Evolutionary conservation across 768 basidiomycete genomes (phyloP).

Genomic region (Phanerodontia chrysosporium): DNA sequence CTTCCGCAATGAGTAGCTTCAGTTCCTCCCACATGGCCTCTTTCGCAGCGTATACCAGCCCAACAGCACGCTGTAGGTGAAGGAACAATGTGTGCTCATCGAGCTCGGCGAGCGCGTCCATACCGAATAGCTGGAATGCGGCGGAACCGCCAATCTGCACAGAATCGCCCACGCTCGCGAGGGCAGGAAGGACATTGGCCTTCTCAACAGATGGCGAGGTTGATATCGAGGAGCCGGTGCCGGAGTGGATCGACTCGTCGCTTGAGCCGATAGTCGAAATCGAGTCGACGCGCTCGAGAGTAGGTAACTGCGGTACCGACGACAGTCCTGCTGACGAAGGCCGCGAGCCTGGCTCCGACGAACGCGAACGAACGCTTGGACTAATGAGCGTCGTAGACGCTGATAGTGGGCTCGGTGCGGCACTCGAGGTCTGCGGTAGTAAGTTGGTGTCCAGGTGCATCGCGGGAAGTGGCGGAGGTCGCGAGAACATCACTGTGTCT

Average conservation of each 20-base stretch:
- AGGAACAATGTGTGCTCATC: slow-evolving; percentile 22
- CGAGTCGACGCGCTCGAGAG: slow-evolving; percentile 4
- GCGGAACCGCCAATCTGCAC: slow-evolving; percentile 6
- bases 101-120: slow-evolving; percentile 13
- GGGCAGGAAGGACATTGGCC: slow-evolving; percentile 3
- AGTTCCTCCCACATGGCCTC: slow-evolving; percentile 30
- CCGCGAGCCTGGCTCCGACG: neutral
- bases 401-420: neutral
- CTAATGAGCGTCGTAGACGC: neutral
- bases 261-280: neutral
- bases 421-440: neutral
- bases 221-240: neutral
- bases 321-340: neutral
- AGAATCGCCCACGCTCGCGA: slow-evolving; percentile 7
- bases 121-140: slow-evolving; percentile 16
- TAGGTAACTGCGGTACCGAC: neutral
- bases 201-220: neutral
- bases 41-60: slow-evolving; percentile 19
- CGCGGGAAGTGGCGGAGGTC: neutral
- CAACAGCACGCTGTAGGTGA: slow-evolving; percentile 23
- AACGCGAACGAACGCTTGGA: neutral
- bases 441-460: neutral
- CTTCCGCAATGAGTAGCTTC: slow-evolving; percentile 7
- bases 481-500: neutral
- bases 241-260: neutral